Evolutionary conservation across 2,329 filamentous ascomycete species (phyloP), one percentile per base, ranked within the genome.

Genomic region (Metarhizium guizhouense): DNA sequence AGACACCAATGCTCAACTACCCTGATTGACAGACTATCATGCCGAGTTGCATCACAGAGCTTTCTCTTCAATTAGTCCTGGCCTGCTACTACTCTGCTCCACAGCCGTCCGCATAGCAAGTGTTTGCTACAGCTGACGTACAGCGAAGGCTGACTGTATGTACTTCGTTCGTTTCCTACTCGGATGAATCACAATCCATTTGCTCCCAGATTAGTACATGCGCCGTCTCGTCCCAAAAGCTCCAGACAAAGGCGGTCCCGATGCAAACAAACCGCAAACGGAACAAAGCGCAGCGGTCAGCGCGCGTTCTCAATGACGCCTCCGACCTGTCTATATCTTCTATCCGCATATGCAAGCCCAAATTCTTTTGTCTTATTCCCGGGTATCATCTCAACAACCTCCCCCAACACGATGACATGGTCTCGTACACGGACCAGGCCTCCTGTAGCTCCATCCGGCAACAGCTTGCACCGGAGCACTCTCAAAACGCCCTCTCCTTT

Each of bases 401-500:
- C 76, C 4, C 75, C 78, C 1, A 80, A 68, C 6, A 80, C 76
- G 58, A 81, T 74, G 10, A 78, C 73, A 65, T 80, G 78, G 56
- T 81, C 78, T 47, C 75, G 67, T 8, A 81, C 76, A 47, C 63
- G 67, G n/a, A 80, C 62, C 14, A 81, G 60, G 0, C 77, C 77
- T 4, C 60, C 60, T 7, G 63, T 56, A 0, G 73, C 67, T 47
- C 71, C 69, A 30, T 76, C 74, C 13, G 65, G 64, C 14, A 78
- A 53, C 16, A 80, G 61, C 57, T 59, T 65, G 53, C 76, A 80
- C 58, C 68, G 63, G 45, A 80, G 54, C 25, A 78, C 75, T 60
- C 76, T 77, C 62, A 79, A 61, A n/a, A 85, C 75, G 20, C 83
- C 82, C 4, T 74, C 68, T 0, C 78, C 77, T 10, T 63, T 67